phyloP scores from a whole-genome alignment of 2,329 filamentous ascomycete genomes.

The Ceratocystis papillata region DNA sequence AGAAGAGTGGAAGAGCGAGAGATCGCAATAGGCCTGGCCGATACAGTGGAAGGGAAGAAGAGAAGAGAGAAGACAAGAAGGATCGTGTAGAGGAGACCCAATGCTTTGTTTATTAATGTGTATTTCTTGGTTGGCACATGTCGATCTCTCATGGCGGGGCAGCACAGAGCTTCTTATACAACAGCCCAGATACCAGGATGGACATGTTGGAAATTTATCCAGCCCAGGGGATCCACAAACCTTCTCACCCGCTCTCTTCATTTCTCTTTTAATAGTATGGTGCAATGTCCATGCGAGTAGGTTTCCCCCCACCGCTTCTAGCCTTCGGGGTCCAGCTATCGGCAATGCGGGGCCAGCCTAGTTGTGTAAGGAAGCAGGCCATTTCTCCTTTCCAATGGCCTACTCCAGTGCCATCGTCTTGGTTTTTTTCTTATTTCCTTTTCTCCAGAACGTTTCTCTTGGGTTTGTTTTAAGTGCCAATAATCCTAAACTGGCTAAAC shows the following conservation, averaged over 20 bases:
- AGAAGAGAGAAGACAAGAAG: neutral
- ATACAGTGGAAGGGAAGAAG: no score
- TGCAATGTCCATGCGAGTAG: neutral
- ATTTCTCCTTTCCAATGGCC: neutral
- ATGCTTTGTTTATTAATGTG: neutral
- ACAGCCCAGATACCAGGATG: neutral
- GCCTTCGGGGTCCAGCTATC: neutral
- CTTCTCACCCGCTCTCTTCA: conserved; percentile 5
- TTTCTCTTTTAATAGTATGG: neutral
- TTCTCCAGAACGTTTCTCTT: conserved; percentile 13
- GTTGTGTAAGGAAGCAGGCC: neutral
- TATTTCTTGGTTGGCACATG: conserved; percentile 1
- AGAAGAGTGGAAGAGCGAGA: neutral
- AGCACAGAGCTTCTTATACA: conserved; percentile 10
- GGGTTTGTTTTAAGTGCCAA: conserved; percentile 7
- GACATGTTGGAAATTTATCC: neutral
- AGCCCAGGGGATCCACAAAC: conserved; percentile 14
- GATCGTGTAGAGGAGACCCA: neutral
- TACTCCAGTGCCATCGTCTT: neutral
- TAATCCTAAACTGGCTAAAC: conserved; percentile 3
- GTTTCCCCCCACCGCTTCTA: neutral
- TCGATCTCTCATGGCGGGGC: conserved; percentile 10
- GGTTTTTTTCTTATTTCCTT: neutral
- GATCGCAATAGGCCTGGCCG: neutral
- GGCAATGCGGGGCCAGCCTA: neutral